These are phyloP conservation scores for Collariella sp. DNA, from an alignment of 495 filamentous ascomycete species.

Conservation along the genomic window DNA sequence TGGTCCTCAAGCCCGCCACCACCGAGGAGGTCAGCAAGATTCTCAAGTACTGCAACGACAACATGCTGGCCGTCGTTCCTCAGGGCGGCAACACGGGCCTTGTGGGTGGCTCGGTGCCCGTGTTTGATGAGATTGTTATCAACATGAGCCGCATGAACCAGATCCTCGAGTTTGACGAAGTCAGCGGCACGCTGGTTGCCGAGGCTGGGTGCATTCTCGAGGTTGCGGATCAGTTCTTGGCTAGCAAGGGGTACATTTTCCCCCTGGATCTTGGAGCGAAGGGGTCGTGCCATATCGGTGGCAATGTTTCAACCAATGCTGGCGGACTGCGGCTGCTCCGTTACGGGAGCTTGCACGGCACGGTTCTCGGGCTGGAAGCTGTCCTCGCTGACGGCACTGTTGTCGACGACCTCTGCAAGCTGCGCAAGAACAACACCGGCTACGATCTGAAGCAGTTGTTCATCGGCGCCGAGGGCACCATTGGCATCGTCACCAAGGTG, in stretches of 20 bases:
- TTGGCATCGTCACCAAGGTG: constrained; percentile 85
- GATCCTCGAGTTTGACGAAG: constrained; percentile 84
- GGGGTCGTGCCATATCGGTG: constrained; percentile 93
- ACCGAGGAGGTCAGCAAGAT: constrained; percentile 83
- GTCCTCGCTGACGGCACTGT: constrained; percentile 89
- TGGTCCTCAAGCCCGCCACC: constrained; percentile 76
- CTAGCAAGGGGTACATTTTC: constrained; percentile 73
- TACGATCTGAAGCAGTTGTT: constrained; percentile 98
- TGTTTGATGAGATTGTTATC: constrained; percentile 97
- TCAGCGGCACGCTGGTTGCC: constrained; percentile 80
- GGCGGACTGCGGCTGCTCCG: constrained; percentile 83
- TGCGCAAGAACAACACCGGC: constrained; percentile 95
- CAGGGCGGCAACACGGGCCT: constrained; percentile 96
- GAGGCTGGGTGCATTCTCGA: constrained; percentile 91
- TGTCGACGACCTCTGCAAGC: constrained; percentile 71
- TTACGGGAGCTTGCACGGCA: constrained; percentile 92
- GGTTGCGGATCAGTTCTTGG: constrained; percentile 73
- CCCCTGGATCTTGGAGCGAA: constrained; percentile 94
- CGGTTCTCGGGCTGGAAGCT: constrained; percentile 81
- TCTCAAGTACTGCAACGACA: constrained; percentile 86
- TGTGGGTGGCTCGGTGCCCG: constrained; percentile 88
- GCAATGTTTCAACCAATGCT: constrained; percentile 97
- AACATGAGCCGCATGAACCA: constrained; percentile 80
- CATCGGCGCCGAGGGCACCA: constrained; percentile 88
- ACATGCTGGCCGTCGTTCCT: constrained; percentile 86